Conservation (phyloP, 345 rosid species). For the Salix purpurea region DNA sequence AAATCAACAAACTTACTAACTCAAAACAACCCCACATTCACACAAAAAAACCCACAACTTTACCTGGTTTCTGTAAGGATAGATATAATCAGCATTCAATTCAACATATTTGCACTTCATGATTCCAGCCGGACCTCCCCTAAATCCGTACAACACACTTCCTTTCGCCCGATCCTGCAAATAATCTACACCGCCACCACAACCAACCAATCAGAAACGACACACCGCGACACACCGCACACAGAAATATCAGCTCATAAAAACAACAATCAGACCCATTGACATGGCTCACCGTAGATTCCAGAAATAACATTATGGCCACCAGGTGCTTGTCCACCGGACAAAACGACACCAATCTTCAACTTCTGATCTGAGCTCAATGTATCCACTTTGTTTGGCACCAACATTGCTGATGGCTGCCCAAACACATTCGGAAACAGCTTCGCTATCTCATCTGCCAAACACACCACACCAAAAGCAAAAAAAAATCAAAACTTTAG, state of each 20-base stretch:
- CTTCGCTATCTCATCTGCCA: slow-evolving; percentile 79
- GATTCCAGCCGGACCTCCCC: slow-evolving; percentile 97
- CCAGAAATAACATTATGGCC: slow-evolving; percentile 98
- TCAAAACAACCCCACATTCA: background rate
- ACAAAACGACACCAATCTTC: slow-evolving; percentile 90
- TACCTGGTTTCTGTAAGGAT: slow-evolving; percentile 93
- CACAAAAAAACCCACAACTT: background rate
- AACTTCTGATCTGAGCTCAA: slow-evolving; percentile 43
- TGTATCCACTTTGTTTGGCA: slow-evolving; percentile 38
- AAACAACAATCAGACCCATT: background rate
- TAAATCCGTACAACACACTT: slow-evolving; percentile 74
- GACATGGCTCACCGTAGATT: slow-evolving; percentile 58
- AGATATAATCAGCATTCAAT: slow-evolving; percentile 59
- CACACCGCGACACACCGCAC: background rate
- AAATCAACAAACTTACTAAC: background rate
- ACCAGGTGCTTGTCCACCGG: slow-evolving; percentile 99
- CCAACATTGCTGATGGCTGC: slow-evolving; percentile 68
- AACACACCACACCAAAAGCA: background rate
- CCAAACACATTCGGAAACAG: slow-evolving; percentile 83
- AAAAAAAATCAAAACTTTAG: background rate
- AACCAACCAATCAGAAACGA: background rate
- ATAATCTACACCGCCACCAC: slow-evolving; percentile 49
- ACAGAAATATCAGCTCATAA: background rate
- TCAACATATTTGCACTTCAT: slow-evolving; percentile 87
- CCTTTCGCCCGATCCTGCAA: slow-evolving; percentile 71